Evolutionary conservation across 2,329 filamentous ascomycete species (phyloP), one percentile per base, ranked within the genome.

Genomic region (Talaromyces sp.): DNA sequence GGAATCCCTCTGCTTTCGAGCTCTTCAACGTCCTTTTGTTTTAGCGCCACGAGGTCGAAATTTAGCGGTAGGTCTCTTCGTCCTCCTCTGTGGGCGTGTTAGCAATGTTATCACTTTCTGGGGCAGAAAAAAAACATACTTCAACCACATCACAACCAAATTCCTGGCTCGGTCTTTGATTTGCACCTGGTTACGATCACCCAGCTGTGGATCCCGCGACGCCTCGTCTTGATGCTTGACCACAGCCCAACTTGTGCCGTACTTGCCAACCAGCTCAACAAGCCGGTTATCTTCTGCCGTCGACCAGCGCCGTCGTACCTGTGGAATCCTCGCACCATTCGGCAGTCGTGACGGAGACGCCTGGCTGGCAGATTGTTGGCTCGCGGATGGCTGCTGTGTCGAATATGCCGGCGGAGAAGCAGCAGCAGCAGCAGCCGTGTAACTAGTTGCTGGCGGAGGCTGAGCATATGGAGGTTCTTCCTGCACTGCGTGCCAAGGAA

Each of bases 131-230:
- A 17, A 17, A 17, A 75, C 76, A 70, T 67, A 81, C 78, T 76
- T 77, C 3, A 81, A 58, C 56, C 68, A 77, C 8, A 71, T 71
- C 46, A 77, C 71, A 67, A 82, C 83, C 60, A 86, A 70, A 62
- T 84, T 84, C 56, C 84, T 75, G 4, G 82, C 83, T 62, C 79
- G 80, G 63, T 84, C 81, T 64, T 83, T 84, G 8, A 86, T 62
- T 51, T 83, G 80, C 2, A 84, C 81, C 62, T 86, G 81, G 6
- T 70, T 74, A 2, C 84, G 75, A 1, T 65, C 63, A 4, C 58
- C 59, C 19, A 83, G 66, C 49, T 70, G 55, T 2, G 69, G 69
- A 11, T 71, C 67, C 4, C 58, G 65, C 2, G 73, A 74, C 17
- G 65, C 52, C 3, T 65, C 62, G 31, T 75, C 75, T 31, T 68